These are phyloP conservation scores for Botrytis tulipae DNA, from an alignment of 2,329 filamentous ascomycete species.

Conservation along the genomic window DNA sequence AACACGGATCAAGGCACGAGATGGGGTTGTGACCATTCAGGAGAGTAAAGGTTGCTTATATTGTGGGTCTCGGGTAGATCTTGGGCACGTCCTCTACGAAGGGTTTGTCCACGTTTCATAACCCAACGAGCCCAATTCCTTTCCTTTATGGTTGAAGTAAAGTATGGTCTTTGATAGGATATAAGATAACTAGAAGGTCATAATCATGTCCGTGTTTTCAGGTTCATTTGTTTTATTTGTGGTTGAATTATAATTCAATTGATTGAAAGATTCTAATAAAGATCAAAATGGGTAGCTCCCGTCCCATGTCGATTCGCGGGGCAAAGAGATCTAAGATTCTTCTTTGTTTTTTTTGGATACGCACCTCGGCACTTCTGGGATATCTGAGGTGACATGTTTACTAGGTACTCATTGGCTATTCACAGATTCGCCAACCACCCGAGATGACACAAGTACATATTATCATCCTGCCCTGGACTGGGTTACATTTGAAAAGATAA, in stretches of 20 bases:
- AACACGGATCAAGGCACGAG: background rate
- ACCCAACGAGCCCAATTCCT: background rate
- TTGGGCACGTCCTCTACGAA: background rate
- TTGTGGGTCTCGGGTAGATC: background rate
- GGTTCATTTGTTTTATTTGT: background rate
- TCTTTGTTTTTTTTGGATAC: background rate
- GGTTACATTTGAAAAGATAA: background rate
- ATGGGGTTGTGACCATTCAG: background rate
- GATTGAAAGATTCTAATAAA: background rate
- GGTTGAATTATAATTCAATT: background rate
- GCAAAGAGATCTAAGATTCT: background rate
- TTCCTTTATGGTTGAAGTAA: background rate
- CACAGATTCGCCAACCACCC: background rate
- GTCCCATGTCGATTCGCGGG: background rate
- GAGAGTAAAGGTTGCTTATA: background rate
- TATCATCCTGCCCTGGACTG: background rate
- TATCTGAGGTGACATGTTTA: background rate
- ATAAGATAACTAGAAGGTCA: background rate
- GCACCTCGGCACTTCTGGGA: background rate
- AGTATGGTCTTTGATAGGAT: no score
- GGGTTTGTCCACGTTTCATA: no score
- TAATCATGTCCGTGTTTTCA: background rate
- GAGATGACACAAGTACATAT: background rate
- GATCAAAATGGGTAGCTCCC: background rate
- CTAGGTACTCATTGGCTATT: background rate